Percentiles rank a stretch among this genome's conserved stretches.
phyloP scores from a whole-genome alignment of 2,329 filamentous ascomycete genomes.

The Xylariaceae sp. region DNA sequence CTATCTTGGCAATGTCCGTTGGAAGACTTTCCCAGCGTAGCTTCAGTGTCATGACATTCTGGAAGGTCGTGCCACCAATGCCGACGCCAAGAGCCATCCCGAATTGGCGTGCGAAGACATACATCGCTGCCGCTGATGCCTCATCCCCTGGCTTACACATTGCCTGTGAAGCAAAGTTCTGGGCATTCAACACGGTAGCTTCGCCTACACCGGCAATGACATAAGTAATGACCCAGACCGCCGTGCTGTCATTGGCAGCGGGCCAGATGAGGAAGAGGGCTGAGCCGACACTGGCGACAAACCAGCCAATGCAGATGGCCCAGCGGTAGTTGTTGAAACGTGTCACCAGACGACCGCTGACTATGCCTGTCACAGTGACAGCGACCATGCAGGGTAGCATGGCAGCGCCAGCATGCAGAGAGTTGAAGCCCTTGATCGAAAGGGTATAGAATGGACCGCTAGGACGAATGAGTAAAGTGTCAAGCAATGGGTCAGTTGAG shows the following conservation, averaged over 20 bases:
- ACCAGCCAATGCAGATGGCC: constrained; percentile 35
- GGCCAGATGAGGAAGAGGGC: constrained; percentile 16
- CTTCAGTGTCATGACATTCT: constrained; percentile 34
- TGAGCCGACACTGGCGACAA: constrained; percentile 11
- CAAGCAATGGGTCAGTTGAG: background rate
- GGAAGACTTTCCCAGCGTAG: constrained; percentile 26
- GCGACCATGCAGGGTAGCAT: constrained; percentile 30
- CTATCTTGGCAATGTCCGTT: constrained; percentile 22
- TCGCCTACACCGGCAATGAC: constrained; percentile 32
- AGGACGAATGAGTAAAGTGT: constrained; percentile 1
- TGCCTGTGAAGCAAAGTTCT: constrained; percentile 36
- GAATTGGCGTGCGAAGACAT: constrained; percentile 36
- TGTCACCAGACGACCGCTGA: constrained; percentile 19
- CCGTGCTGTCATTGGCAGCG: constrained; percentile 16
- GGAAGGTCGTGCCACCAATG: constrained; percentile 36
- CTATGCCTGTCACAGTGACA: constrained; percentile 28
- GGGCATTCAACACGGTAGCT: constrained; percentile 34
- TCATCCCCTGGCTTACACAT: constrained; percentile 32
- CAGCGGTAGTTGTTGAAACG: constrained; percentile 26
- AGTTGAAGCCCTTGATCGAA: constrained; percentile 27
- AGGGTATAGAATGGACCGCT: constrained; percentile 34
- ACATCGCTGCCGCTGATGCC: constrained; percentile 35
- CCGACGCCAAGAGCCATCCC: constrained; percentile 39
- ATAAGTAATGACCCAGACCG: constrained; percentile 32
- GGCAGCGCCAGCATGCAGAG: constrained; percentile 29